Percentiles rank a stretch among this genome's conserved stretches.
Conservation (phyloP, 1,284 basidiomycete genomes). For the Megacollybia platyphylla region DNA sequence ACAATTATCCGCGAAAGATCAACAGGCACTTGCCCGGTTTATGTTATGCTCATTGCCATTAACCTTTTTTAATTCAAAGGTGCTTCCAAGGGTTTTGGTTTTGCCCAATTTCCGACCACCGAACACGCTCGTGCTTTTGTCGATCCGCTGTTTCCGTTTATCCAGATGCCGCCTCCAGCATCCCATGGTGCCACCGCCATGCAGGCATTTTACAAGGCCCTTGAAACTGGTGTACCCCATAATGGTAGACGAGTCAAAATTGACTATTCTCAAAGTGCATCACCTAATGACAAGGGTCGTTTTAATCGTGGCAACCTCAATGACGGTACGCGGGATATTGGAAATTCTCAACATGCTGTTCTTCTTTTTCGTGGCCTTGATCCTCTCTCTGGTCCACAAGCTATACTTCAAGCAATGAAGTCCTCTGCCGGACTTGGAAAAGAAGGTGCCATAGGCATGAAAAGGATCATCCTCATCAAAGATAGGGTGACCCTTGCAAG, state of each 20-base stretch:
- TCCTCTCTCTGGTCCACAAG: constrained; percentile 73
- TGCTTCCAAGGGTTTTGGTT: constrained; percentile 85
- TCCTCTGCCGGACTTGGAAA: constrained; percentile 52
- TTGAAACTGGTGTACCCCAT: constrained; percentile 51
- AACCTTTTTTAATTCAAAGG: constrained; percentile 60
- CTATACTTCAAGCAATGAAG: constrained; percentile 69
- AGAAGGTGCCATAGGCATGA: constrained; percentile 74
- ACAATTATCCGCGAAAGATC: constrained; percentile 89
- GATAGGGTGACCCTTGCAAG: constrained; percentile 74
- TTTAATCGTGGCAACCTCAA: constrained; percentile 53
- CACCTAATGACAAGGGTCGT: constrained; percentile 52
- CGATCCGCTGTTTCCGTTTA: constrained; percentile 73
- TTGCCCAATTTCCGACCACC: constrained; percentile 77
- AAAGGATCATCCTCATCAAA: constrained; percentile 75
- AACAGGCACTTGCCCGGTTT: constrained; percentile 82
- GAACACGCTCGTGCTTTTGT: constrained; percentile 83
- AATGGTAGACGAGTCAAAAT: constrained; percentile 78
- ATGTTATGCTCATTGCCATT: constrained; percentile 53
- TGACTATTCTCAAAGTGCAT: constrained; percentile 76
- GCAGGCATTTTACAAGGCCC: constrained; percentile 52
- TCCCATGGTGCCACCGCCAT: constrained; percentile 66
- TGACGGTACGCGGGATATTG: constrained; percentile 91
- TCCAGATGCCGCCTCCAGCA: constrained; percentile 75
- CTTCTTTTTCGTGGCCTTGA: constrained; percentile 83
- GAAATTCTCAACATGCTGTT: constrained; percentile 66